Base-by-base conservation (phyloP, 345 rosid genomes). In the Salix caprea region DNA sequence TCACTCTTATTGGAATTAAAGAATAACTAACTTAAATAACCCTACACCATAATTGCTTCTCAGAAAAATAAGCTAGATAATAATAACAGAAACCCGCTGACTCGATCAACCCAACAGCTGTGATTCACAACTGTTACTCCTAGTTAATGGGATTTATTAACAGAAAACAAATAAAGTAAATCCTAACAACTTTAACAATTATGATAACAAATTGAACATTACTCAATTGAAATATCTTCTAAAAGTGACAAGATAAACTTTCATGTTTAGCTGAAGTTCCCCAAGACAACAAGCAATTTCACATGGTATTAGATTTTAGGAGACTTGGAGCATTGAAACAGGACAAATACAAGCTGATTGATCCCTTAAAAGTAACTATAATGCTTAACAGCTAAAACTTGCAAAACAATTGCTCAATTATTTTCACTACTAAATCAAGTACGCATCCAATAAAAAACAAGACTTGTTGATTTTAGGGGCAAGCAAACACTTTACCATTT, bases 401-500 rank as follows among this genome's bases (percentile, higher is more conserved):
- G 62, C 62, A n/a, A 26, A 56, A 23, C 28, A 56, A 56, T 42
- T 69, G 46, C 28, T 18, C 40, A 11, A 32, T 18, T 40, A 52
- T 18, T 67, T 67, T 36, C 56, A 28, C 52, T 6, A 54, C 30
- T 0, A 73, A 62, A 75, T 50, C 60, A 72, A 37, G 32, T 19
- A 14, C 15, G 54, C 66, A 50, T 67, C 50, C 30, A 39, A 69
- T 40, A 32, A 16, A 69, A 75, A 54, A 56, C 36, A 50, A 80
- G 68, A 42, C 62, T 24, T 3, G 36, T 8, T n/a, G 72, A 54
- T 72, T 79, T 21, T 65, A 74, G 44, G 67, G 18, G n/a, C 67
- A 52, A 56, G 65, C 28, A 32, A 77, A 26, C 4, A 21, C 54
- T 64, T 76, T 82, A 94, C 97, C 93, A 52, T 79, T 86, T 72